Evolutionary conservation across 169 alveolate genomes (phyloP).

Genomic region (Neospora caninum): DNA sequence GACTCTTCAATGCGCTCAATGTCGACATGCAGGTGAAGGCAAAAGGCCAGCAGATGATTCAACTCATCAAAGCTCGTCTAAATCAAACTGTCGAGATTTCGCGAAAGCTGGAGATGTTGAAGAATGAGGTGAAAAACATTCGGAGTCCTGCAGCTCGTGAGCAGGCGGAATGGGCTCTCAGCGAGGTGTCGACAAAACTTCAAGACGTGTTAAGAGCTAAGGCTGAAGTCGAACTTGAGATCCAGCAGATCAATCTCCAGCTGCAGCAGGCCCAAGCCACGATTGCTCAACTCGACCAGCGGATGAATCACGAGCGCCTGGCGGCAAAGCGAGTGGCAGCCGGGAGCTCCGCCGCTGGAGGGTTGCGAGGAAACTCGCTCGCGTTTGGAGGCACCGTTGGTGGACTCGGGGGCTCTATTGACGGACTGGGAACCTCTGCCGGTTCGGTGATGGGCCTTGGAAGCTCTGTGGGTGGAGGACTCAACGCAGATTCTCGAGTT

Average conservation of each 20-base stretch:
- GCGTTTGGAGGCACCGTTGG: background rate
- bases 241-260: conserved; percentile 7
- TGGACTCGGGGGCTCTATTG: no score
- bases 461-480: background rate
- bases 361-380: background rate
- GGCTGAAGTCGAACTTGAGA: background rate
- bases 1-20: background rate
- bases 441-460: background rate
- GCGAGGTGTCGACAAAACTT: background rate
- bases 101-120: background rate
- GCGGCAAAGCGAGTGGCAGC: background rate
- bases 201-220: background rate
- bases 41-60: background rate
- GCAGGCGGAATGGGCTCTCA: background rate
- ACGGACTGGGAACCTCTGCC: background rate
- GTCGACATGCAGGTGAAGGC: background rate
- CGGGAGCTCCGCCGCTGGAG: background rate
- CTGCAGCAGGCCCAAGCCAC: conserved; percentile 26
- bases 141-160: background rate
- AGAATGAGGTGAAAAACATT: background rate
- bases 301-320: background rate
- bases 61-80: background rate
- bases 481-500: background rate
- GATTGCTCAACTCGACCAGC: background rate
- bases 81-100: background rate